These are phyloP conservation scores for Coniochaeta ligniaria DNA, from an alignment of 2,329 filamentous ascomycete species.

Conservation along the genomic window DNA sequence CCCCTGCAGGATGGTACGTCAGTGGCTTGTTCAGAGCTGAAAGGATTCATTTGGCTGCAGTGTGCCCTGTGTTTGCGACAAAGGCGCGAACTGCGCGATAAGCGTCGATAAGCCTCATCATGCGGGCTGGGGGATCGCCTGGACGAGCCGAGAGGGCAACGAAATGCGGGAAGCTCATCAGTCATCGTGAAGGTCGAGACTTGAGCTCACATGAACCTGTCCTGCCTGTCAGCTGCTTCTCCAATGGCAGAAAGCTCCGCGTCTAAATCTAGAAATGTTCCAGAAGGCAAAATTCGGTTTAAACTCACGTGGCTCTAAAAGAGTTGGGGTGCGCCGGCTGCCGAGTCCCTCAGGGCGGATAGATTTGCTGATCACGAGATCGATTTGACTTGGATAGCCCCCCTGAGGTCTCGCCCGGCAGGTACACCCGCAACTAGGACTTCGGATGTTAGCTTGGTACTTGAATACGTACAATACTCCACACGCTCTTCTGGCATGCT, in stretches of 20 bases:
- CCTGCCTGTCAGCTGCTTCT: too few relatives aligned
- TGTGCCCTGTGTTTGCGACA: background rate
- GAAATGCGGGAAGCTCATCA: too few relatives aligned
- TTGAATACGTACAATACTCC: too few relatives aligned
- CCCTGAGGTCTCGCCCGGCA: background rate
- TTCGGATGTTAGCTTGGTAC: too few relatives aligned
- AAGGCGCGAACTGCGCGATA: background rate
- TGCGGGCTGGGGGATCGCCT: background rate
- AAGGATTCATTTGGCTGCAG: background rate
- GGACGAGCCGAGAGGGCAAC: background rate
- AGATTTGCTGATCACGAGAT: background rate
- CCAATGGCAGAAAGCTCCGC: background rate
- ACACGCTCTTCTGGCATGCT: too few relatives aligned
- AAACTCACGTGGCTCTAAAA: background rate
- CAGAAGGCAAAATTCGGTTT: background rate
- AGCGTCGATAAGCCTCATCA: background rate
- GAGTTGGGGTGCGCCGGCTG: background rate
- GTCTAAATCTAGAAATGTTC: background rate
- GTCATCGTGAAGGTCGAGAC: too few relatives aligned
- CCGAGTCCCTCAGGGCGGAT: background rate
- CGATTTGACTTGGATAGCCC: background rate
- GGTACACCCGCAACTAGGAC: too few relatives aligned
- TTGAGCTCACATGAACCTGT: too few relatives aligned
- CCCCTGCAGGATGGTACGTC: background rate
- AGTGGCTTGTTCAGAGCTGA: background rate